These are phyloP conservation scores for Camellia granthamiana DNA, from an alignment of 148 eudicot species.

Conservation along the genomic window DNA sequence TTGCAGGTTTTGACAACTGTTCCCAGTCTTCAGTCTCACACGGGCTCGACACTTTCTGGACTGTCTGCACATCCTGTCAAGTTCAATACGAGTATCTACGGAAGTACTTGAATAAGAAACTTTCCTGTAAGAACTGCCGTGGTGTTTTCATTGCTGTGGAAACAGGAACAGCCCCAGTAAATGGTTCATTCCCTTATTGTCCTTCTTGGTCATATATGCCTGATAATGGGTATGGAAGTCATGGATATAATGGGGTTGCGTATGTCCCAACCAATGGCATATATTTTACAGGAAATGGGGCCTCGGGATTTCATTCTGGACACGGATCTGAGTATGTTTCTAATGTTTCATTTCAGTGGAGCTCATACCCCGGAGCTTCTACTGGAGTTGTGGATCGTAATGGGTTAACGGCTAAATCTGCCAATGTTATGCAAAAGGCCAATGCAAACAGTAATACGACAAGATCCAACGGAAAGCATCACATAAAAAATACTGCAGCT, in stretches of 20 bases:
- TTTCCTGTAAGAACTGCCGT: constrained; percentile 95
- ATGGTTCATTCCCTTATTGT: constrained; percentile 69
- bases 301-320: constrained; percentile 58
- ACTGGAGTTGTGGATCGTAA: constrained; percentile 48
- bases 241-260: constrained; percentile 47
- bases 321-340: constrained; percentile 65
- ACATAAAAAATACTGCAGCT: constrained; percentile 23
- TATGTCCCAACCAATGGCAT: constrained; percentile 44
- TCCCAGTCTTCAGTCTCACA: constrained; percentile 51
- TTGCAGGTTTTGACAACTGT: constrained; percentile 33
- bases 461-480: constrained; percentile 32
- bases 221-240: constrained; percentile 69
- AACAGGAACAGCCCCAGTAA: constrained; percentile 71
- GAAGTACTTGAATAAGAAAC: constrained; percentile 88
- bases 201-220: constrained; percentile 56
- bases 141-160: constrained; percentile 93
- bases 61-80: constrained; percentile 95
- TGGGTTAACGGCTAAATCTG: constrained; percentile 34
- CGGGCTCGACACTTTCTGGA: constrained; percentile 80
- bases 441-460: constrained; percentile 41
- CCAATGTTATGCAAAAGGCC: constrained; percentile 30
- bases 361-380: constrained; percentile 51
- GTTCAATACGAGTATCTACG: constrained; percentile 97
- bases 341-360: constrained; percentile 74
- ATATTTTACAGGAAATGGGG: constrained; percentile 54